phyloP scores from a whole-genome alignment of 257 asterid species.

The Solanum ahanhuiri region DNA sequence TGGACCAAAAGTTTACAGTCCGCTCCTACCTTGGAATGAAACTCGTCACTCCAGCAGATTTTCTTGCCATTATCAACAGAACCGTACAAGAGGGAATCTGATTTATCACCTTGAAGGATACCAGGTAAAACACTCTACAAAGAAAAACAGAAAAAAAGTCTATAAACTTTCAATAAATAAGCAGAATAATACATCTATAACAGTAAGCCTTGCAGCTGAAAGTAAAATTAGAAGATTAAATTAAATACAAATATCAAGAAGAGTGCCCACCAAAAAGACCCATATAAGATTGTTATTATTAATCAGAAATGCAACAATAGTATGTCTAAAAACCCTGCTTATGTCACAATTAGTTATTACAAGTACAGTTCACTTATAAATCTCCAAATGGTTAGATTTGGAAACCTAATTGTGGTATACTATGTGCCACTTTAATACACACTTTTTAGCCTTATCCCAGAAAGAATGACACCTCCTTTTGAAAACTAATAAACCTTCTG shows the following conservation, averaged over 20 bases:
- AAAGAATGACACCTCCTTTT: background rate
- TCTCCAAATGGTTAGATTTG: background rate
- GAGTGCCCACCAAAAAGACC: background rate
- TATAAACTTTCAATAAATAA: background rate
- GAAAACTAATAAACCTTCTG: background rate
- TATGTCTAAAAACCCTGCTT: background rate
- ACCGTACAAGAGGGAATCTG: constrained; percentile 88
- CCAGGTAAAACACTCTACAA: constrained; percentile 92
- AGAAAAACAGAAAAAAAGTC: constrained; percentile 3
- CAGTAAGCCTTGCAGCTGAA: background rate
- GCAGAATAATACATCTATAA: background rate
- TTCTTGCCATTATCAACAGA: constrained; percentile 97
- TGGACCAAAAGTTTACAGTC: background rate
- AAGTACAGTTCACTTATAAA: background rate
- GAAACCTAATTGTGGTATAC: background rate
- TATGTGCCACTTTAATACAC: background rate
- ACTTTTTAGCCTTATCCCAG: background rate
- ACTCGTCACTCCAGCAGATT: constrained; percentile 84
- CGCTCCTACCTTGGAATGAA: constrained; percentile 69
- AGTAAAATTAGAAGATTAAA: background rate
- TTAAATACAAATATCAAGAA: background rate
- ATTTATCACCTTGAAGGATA: constrained; percentile 93
- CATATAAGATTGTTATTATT: background rate
- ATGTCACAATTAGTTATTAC: background rate
- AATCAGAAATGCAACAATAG: background rate